phyloP scores from a whole-genome alignment of 192 early-diverging fungal genomes.

The Chytriomyces sp. region DNA sequence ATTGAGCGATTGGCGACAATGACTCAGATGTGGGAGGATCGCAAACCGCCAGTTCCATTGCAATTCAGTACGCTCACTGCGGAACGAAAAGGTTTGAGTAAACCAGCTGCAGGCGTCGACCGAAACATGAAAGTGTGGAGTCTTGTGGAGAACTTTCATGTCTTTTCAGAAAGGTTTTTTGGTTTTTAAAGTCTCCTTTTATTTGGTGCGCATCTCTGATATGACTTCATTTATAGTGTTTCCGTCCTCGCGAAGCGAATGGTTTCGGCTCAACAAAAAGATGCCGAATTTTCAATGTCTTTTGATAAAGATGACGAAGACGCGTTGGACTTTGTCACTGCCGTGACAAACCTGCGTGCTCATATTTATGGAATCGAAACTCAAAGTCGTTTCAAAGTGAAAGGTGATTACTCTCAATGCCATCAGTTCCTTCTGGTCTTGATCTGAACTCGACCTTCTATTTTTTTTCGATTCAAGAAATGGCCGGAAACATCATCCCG shows the following conservation, averaged over 20 bases:
- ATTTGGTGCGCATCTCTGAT: neutral
- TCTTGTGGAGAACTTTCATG: conserved; percentile 68
- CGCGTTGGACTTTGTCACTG: conserved; percentile 92
- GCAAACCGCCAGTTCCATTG: conserved; percentile 73
- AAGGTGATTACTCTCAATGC: conserved; percentile 60
- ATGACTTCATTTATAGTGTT: conserved; percentile 1
- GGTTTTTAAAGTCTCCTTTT: neutral
- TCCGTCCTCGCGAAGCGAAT: conserved; percentile 57
- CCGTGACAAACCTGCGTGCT: conserved; percentile 87
- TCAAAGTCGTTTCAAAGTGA: conserved; percentile 84
- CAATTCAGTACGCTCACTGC: conserved; percentile 44
- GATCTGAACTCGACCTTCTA: neutral
- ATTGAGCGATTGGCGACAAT: conserved; percentile 78
- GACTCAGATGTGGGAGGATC: conserved; percentile 88
- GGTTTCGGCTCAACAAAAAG: conserved; percentile 43
- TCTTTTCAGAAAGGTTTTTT: conserved; percentile 77
- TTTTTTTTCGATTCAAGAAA: conserved; percentile 61
- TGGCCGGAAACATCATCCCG: conserved; percentile 99
- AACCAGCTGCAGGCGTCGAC: conserved; percentile 42
- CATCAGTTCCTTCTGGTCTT: neutral
- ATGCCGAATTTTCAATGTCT: conserved; percentile 58
- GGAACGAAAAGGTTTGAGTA: conserved; percentile 6
- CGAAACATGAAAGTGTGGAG: conserved; percentile 74
- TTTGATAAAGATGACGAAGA: conserved; percentile 98
- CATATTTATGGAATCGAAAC: conserved; percentile 78